Percentiles rank a stretch among this genome's conserved stretches.
phyloP scores from a whole-genome alignment of 1,139 yeast genomes.

The Diutina ranongensis region DNA sequence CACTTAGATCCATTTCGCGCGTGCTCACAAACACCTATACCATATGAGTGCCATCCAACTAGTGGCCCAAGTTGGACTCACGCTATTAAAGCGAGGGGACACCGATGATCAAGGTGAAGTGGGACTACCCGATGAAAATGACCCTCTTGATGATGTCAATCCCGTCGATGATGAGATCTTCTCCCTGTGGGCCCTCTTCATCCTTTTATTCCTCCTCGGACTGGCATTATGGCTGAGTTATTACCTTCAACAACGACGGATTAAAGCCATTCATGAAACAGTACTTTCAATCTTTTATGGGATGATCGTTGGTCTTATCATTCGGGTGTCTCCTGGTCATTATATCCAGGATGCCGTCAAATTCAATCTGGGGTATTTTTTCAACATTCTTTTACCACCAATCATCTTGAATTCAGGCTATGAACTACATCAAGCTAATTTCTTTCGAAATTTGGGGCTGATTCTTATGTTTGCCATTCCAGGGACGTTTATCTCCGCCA shows the following conservation, averaged over 20 bases:
- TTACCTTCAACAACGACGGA: slow-evolving; percentile 80
- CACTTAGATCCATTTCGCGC: not conserved
- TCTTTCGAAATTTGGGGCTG: slow-evolving; percentile 84
- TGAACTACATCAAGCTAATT: slow-evolving; percentile 90
- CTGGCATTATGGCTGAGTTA: slow-evolving; percentile 93
- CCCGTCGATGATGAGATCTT: slow-evolving; percentile 95
- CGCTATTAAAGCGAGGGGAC: not conserved
- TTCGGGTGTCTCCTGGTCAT: slow-evolving; percentile 88
- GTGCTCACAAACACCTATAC: not conserved
- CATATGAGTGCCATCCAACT: not conserved
- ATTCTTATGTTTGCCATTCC: slow-evolving; percentile 93
- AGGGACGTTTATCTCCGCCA: slow-evolving; percentile 87
- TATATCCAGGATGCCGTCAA: slow-evolving; percentile 95
- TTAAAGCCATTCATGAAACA: slow-evolving; percentile 93
- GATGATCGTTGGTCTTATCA: slow-evolving; percentile 87
- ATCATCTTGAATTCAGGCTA: slow-evolving; percentile 94
- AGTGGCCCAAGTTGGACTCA: not conserved
- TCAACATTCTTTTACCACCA: slow-evolving; percentile 90
- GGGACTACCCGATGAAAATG: not conserved
- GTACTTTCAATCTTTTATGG: slow-evolving; percentile 94
- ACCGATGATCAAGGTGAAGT: slow-evolving; percentile 3
- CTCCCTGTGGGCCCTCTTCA: slow-evolving; percentile 94
- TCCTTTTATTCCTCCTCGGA: slow-evolving; percentile 66
- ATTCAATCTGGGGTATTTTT: slow-evolving; percentile 88
- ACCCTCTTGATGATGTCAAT: slow-evolving; percentile 41